Percentiles rank a stretch among this genome's conserved stretches.
These are phyloP conservation scores for Penicillium waksmanii DNA, from an alignment of 495 filamentous ascomycete species.

Conservation along the genomic window DNA sequence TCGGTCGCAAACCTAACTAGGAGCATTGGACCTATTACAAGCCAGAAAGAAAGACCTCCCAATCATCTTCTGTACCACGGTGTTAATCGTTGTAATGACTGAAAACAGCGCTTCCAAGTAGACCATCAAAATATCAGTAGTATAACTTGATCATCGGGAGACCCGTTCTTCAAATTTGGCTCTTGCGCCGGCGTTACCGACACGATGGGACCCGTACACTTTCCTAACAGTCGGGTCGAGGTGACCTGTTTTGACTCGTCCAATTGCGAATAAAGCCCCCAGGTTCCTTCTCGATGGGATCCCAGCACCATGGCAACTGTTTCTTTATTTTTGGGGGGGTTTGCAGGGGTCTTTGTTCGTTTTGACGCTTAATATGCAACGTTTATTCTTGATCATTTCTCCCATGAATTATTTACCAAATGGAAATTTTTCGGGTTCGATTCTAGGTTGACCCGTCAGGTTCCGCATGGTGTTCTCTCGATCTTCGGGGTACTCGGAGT, in stretches of 20 bases:
- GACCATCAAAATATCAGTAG: neutral
- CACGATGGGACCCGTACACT: conserved; percentile 27
- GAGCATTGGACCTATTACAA: neutral
- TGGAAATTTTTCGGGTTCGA: no score
- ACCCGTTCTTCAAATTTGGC: conserved; percentile 16
- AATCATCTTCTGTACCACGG: neutral
- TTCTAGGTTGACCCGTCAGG: neutral
- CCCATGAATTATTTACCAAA: neutral
- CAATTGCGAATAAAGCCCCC: conserved; percentile 18
- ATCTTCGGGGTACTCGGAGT: conserved; percentile 22
- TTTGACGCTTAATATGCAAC: neutral
- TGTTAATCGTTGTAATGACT: neutral
- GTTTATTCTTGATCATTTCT: neutral
- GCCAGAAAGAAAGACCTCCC: neutral
- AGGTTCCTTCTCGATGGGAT: conserved; percentile 22
- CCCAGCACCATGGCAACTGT: conserved; percentile 25
- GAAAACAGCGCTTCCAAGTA: neutral
- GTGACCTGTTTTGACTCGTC: conserved; percentile 25
- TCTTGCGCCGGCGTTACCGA: conserved; percentile 31
- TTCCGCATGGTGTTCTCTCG: neutral
- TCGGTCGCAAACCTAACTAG: neutral
- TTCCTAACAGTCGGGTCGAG: conserved; percentile 33
- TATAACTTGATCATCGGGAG: neutral
- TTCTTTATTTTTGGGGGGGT: conserved; percentile 15
- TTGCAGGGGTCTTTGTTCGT: conserved; percentile 19